Base-by-base conservation (phyloP, 805 yeast species). In the Ogataea paraovalis region DNA sequence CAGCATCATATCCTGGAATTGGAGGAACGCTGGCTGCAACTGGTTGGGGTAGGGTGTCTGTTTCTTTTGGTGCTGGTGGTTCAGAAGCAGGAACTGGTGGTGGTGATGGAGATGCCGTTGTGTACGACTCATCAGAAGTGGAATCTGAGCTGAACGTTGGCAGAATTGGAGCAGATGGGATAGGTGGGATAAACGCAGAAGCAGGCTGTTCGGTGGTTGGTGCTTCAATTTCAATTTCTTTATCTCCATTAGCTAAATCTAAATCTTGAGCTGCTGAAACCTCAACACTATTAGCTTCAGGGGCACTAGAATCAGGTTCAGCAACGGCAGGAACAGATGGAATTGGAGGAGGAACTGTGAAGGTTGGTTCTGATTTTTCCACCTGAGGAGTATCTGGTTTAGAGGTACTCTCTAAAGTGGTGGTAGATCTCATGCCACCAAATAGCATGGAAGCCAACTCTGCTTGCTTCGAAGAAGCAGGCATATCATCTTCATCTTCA, bases 381-480 rank as follows among this genome's bases (percentile, higher is more conserved):
- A 27, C 27, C 7, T 22, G 21, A 12, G 45, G 41, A 21, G 33
- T 16, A 20, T 53, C 43, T 13, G 44, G 4, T 14, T 42, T 32
- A 18, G 56, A 8, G 53, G 38, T 40, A 38, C 39, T 45, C 21
- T 46, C 46, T 10, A 18, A 18, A 28, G 56, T 49, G 4, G 59
- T 50, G 10, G 53, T 30, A 2, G 70, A 72, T 12, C 74, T 62
- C 71, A 72, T 70, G 4, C 80, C 81, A 19, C 82, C 82, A 60
- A 79, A 78, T 44, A 78, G 62, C 60, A 78, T 65, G 42, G 74
- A 75, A 1, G 83, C 83, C 44, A 79, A 65, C 44, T 77, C 77
- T 2, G 82, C 81, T 37, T 82, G 82, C 37, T 80, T 82, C 0
- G 75, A 74, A 47, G 75, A 71, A 19, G 56, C 53, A 65, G 80